Conservation (phyloP, 495 filamentous ascomycete species). For the Podospora didyma region DNA sequence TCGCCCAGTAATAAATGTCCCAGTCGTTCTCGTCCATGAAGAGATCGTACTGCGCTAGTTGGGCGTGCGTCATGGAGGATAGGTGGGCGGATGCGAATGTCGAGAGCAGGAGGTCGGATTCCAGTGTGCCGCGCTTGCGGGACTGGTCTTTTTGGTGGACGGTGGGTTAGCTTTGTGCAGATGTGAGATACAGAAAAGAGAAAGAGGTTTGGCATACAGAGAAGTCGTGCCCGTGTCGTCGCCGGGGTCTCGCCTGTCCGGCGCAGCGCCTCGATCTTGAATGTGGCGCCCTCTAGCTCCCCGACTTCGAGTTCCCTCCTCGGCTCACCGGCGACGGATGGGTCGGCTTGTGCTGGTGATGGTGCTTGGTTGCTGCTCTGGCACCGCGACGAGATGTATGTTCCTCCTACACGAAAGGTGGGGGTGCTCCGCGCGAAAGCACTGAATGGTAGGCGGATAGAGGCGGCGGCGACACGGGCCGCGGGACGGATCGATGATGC, state of each 20-base stretch:
- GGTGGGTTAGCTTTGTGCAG: not conserved
- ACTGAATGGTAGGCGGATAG: not conserved
- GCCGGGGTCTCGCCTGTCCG: slow-evolving; percentile 72
- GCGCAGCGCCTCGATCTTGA: slow-evolving; percentile 84
- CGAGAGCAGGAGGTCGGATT: slow-evolving; percentile 90
- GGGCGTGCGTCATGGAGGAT: slow-evolving; percentile 61
- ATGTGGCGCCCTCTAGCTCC: slow-evolving; percentile 82
- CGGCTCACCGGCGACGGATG: not conserved
- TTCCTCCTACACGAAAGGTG: not conserved
- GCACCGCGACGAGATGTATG: slow-evolving; percentile 3
- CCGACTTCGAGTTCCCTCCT: slow-evolving; percentile 73
- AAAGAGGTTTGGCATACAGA: slow-evolving; percentile 61
- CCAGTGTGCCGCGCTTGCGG: slow-evolving; percentile 92
- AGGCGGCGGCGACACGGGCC: slow-evolving; percentile 7
- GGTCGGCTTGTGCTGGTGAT: not conserved
- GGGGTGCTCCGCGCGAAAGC: not conserved
- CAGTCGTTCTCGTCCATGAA: slow-evolving; percentile 99
- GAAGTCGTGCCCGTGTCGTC: slow-evolving; percentile 83
- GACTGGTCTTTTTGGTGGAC: slow-evolving; percentile 68
- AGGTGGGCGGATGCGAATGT: slow-evolving; percentile 88
- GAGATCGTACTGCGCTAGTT: slow-evolving; percentile 79
- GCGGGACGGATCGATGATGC: slow-evolving; percentile 8
- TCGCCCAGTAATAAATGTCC: slow-evolving; percentile 99
- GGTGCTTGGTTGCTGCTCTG: slow-evolving; percentile 2
- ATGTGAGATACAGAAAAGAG: not conserved